phyloP scores from a whole-genome alignment of 331 rosid species.

The Prunus yedoensis region DNA sequence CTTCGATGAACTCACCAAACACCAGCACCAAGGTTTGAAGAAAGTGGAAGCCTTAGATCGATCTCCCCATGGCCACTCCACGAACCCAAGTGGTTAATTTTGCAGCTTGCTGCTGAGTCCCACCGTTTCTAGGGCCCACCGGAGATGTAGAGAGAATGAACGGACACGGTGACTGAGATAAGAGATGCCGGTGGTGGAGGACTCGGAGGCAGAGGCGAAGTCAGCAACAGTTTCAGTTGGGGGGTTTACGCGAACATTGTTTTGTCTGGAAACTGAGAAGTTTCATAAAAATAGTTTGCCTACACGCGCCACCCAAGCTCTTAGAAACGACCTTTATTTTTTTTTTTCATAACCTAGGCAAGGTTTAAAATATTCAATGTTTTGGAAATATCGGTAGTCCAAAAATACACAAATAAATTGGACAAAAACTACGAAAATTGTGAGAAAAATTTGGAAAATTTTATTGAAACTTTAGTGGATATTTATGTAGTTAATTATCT shows the following conservation, averaged over 20 bases:
- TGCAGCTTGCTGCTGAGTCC: not conserved
- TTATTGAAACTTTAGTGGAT: too few relatives aligned
- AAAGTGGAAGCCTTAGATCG: not conserved
- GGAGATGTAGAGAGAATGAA: not conserved
- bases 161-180: not conserved
- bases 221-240: not conserved
- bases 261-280: not conserved
- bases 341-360: too few relatives aligned
- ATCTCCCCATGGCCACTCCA: not conserved
- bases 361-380: too few relatives aligned
- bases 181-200: not conserved
- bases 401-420: too few relatives aligned
- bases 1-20: not conserved
- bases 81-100: not conserved
- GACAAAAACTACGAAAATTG: too few relatives aligned
- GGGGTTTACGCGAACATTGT: not conserved
- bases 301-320: not conserved
- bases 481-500: too few relatives aligned
- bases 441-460: too few relatives aligned
- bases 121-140: not conserved
- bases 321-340: too few relatives aligned
- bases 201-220: not conserved
- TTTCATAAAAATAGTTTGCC: not conserved
- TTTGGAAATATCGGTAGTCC: too few relatives aligned
- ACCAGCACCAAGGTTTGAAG: not conserved